Base-by-base conservation (phyloP, 164 flowering plant genomes). In the Malania oleifera region DNA sequence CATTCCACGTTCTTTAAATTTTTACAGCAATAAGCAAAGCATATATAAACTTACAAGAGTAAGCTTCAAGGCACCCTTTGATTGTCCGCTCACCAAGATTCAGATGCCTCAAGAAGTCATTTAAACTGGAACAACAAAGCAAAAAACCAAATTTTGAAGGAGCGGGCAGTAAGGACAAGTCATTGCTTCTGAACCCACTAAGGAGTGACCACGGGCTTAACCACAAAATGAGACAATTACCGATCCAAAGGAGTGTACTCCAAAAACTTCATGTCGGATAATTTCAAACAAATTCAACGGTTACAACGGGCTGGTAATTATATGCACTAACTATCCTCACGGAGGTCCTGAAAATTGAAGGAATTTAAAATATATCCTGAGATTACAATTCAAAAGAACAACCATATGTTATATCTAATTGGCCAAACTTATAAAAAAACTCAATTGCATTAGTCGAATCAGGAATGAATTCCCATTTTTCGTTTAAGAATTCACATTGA, bases 41-140 rank as follows among this genome's bases (percentile, higher is more conserved):
- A 43, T 25, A 2, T 40, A 37, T 18, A 14, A 14, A 70, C 95
- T 76, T 70, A 92, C 98, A 92, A 37, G 97, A 87, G 73, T 87
- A 92, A 51, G 96, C 96, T 78, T 89, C 97, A 56, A 92, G 81
- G 40, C 75, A 74, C 56, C 91, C 96, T 74, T 76, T 83, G 60
- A 92, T 77, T 13, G 84, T 75, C 7, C 87, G 85, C 59, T 87
- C 96, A 48, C 98, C 98, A 54, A 92, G 82, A 68, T 82, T 83
- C 23, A 89, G 70, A 63, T 78, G 77, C 52, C 74, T 72, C 61
- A 89, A 66, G 69, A 86, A 92, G 62, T 77, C 79, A 72, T 83
- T 87, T 47, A 93, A 72, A 39, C 98, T 93, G 82, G 17, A 74
- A 38, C 10, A 34, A 10, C 8, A 37, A 52, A 62, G 1, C 19